Conservation (phyloP, 345 rosid genomes). For the Triadica sebifera region DNA sequence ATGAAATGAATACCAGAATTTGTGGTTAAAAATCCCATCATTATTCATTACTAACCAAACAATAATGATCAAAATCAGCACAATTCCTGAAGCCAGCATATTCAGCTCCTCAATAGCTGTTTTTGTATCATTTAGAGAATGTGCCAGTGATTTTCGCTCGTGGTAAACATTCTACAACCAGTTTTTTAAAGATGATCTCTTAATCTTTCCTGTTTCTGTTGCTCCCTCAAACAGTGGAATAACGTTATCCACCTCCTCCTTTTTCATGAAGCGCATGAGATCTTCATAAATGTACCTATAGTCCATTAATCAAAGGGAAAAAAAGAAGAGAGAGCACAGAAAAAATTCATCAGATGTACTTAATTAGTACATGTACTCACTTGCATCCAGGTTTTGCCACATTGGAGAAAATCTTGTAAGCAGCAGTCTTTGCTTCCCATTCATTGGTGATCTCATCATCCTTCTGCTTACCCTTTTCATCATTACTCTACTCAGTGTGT, state of each 20-base stretch:
- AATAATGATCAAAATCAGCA: conserved; percentile 37
- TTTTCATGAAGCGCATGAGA: conserved; percentile 58
- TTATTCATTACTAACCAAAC: conserved; percentile 48
- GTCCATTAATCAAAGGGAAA: not conserved
- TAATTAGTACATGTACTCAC: conserved; percentile 32
- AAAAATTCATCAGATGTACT: no score
- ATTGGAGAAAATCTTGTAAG: conserved; percentile 54
- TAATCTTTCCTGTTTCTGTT: conserved; percentile 52
- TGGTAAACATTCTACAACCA: conserved; percentile 67
- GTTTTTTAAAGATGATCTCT: conserved; percentile 51
- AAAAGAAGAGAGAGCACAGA: not conserved
- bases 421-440: conserved; percentile 70
- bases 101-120: conserved; percentile 72
- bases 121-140: conserved; percentile 59
- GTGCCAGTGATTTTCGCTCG: conserved; percentile 59
- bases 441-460: conserved; percentile 58
- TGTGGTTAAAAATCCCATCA: conserved; percentile 60
- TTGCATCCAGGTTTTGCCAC: conserved; percentile 55
- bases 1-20: conserved; percentile 52
- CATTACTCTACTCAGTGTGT: conserved; percentile 36
- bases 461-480: conserved; percentile 44
- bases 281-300: conserved; percentile 62
- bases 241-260: conserved; percentile 50
- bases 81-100: conserved; percentile 43
- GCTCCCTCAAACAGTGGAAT: conserved; percentile 56